phyloP scores from a whole-genome alignment of 768 basidiomycete species.

The Mycena belliarum region DNA sequence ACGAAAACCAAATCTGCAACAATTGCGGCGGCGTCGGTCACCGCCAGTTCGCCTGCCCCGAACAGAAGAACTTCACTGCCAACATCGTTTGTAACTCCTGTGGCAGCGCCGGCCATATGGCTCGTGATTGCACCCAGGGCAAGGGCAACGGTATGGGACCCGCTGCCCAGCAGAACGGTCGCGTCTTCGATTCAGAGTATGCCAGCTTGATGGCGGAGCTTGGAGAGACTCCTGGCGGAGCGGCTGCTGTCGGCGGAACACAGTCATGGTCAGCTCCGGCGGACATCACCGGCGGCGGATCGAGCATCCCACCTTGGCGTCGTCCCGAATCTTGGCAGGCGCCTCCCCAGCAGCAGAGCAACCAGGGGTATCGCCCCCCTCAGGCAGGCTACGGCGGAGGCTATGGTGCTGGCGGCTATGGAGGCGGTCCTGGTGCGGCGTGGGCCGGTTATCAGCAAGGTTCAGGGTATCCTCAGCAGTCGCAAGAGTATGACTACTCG shows the following conservation, averaged over 20 bases:
- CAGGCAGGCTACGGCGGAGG: constrained; percentile 56
- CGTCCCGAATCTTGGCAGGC: constrained; percentile 87
- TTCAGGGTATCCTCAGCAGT: constrained; percentile 44
- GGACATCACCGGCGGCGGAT: constrained; percentile 72
- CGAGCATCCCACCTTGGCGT: constrained; percentile 88
- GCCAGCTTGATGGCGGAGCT: constrained; percentile 97
- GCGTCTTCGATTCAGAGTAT: constrained; percentile 96
- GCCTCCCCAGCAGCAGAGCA: constrained; percentile 49
- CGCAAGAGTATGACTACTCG: constrained; percentile 83
- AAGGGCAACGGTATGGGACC: constrained; percentile 72
- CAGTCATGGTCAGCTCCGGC: constrained; percentile 56
- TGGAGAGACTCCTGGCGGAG: constrained; percentile 63
- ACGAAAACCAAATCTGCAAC: constrained; percentile 99
- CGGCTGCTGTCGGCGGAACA: constrained; percentile 52
- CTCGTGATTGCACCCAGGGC: constrained; percentile 93
- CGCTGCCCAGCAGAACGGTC: constrained; percentile 58
- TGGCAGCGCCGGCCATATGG: constrained; percentile 99
- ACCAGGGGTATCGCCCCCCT: constrained; percentile 59
- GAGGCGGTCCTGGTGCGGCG: constrained; percentile 40
- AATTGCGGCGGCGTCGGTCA: constrained; percentile 94
- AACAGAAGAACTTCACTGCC: constrained; percentile 97
- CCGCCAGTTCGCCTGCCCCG: constrained; percentile 99
- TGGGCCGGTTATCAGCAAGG: constrained; percentile 52
- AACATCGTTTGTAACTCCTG: constrained; percentile 99
- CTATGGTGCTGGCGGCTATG: too few species aligned